A percentile compares a stretch with the other conserved stretches of the same genome.
Conservation (phyloP, 1,284 basidiomycete species). For the Austroboletus rostrupii region DNA sequence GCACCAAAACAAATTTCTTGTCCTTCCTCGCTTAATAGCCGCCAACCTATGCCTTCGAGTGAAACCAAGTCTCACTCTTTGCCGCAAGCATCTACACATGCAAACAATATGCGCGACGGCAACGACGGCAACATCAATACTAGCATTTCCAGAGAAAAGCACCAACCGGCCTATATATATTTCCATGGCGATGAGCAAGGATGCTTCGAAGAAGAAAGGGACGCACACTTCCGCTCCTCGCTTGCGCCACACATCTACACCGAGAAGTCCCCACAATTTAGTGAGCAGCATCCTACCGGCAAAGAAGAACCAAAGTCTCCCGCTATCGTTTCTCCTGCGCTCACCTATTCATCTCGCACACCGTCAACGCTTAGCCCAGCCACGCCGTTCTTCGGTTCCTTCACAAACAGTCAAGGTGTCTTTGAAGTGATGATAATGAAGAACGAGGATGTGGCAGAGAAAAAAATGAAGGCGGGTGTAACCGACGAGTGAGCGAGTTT, state of each 20-base stretch:
- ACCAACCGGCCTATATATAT: constrained; percentile 19
- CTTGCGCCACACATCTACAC: constrained; percentile 12
- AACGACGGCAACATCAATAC: constrained; percentile 1
- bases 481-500: constrained; percentile 16
- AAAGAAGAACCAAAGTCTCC: constrained; percentile 36
- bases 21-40: constrained; percentile 6
- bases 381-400: constrained; percentile 51
- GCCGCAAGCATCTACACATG: constrained; percentile 13
- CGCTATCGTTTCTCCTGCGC: constrained; percentile 50
- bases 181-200: constrained; percentile 9
- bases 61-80: constrained; percentile 16
- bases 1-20: constrained; percentile 4
- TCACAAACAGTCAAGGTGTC: constrained; percentile 21
- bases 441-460: constrained; percentile 22
- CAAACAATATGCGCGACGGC: constrained; percentile 6
- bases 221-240: constrained; percentile 8
- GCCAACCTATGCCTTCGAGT: constrained; percentile 3
- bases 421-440: constrained; percentile 26
- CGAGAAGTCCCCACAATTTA: constrained; percentile 13
- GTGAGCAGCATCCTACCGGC: constrained; percentile 9
- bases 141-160: constrained; percentile 10
- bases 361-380: constrained; percentile 60
- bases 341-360: constrained; percentile 57
- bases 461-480: constrained; percentile 22
- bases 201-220: constrained; percentile 2